Percentiles rank a stretch among this genome's conserved stretches.
These are phyloP conservation scores for Skeletonema menzelii DNA, from an alignment of 108 stramenopile species.

Conservation along the genomic window DNA sequence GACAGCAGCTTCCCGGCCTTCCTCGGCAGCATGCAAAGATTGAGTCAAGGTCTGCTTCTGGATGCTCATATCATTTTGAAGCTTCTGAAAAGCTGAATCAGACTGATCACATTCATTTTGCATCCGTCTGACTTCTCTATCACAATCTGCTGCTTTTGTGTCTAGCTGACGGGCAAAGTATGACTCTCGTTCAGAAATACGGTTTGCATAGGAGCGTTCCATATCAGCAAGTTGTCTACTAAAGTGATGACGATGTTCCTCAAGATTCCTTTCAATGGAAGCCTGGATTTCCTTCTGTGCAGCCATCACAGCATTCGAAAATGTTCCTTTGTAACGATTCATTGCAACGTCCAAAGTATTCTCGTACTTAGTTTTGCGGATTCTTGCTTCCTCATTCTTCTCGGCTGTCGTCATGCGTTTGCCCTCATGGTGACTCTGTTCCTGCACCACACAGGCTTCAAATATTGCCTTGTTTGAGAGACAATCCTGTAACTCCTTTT, in stretches of 20 bases:
- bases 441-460: neutral
- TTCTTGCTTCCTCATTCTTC: neutral
- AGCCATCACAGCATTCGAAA: neutral
- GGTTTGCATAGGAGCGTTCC: neutral
- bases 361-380: neutral
- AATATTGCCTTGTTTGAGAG: neutral
- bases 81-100: neutral
- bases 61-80: neutral
- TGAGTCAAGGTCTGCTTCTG: neutral
- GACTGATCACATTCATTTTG: neutral
- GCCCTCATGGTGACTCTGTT: neutral
- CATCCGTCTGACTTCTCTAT: neutral
- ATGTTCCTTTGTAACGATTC: neutral
- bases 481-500: neutral
- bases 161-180: neutral
- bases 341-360: neutral
- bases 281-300: neutral
- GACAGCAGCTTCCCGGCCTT: neutral
- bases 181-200: neutral
- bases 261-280: neutral
- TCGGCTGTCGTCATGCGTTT: neutral
- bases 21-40: conserved; percentile 1
- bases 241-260: neutral
- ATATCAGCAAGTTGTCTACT: neutral
- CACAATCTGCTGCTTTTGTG: neutral